Conservation (phyloP, 768 basidiomycete genomes). For the Calocybe indica region DNA sequence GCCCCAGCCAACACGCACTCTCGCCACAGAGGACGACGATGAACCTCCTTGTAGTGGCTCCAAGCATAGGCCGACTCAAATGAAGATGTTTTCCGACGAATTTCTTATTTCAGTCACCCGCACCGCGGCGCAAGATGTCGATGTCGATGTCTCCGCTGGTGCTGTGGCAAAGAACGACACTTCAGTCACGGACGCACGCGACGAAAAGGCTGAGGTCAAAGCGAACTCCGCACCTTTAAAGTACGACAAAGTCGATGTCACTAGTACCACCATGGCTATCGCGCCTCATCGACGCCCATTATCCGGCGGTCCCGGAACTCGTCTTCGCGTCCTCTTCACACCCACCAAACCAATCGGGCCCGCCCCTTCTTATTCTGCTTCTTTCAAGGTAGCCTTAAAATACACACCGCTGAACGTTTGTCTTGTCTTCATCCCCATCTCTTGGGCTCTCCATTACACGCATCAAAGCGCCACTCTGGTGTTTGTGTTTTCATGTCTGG, state of each 20-base stretch:
- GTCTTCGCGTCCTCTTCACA: conserved; percentile 25
- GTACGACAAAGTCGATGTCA: not conserved
- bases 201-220: not conserved
- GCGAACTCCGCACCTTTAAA: no score
- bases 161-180: conserved; percentile 1
- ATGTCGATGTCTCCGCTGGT: conserved; percentile 4
- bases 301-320: conserved; percentile 1
- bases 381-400: conserved; percentile 21
- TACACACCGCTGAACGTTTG: conserved; percentile 37
- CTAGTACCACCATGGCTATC: not conserved
- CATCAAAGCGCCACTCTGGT: conserved; percentile 39
- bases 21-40: conserved; percentile 34
- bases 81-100: conserved; percentile 10
- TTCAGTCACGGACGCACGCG: no score
- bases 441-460: conserved; percentile 41
- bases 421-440: conserved; percentile 43
- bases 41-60: conserved; percentile 38
- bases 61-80: conserved; percentile 25
- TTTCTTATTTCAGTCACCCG: not conserved
- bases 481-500: conserved; percentile 42
- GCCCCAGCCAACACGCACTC: conserved; percentile 25
- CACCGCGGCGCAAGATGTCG: conserved; percentile 6
- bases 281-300: conserved; percentile 2
- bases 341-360: conserved; percentile 25
- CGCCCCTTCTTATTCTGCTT: conserved; percentile 26